Conservation (phyloP, 192 early-diverging fungal species). For the Dissophora globulifera region DNA sequence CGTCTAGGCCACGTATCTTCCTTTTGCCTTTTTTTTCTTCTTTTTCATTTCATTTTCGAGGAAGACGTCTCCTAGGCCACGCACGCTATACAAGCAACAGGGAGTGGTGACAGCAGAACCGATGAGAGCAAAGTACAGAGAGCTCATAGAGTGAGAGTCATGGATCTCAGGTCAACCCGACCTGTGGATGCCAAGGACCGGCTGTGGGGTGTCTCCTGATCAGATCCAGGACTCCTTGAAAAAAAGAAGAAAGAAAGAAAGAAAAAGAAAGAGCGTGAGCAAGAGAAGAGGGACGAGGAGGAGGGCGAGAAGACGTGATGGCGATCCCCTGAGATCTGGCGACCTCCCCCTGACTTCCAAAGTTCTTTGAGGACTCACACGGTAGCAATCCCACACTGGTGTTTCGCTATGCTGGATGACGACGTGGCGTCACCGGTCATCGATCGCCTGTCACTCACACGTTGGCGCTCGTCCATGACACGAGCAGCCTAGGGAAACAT, state of each 20-base stretch:
- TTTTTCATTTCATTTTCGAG: not conserved
- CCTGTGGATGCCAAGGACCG: not conserved
- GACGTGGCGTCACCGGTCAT: too few species aligned
- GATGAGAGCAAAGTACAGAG: not conserved
- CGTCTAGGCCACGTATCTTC: not conserved
- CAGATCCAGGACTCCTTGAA: not conserved
- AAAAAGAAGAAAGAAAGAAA: not conserved
- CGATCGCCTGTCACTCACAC: too few species aligned
- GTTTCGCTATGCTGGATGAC: too few species aligned
- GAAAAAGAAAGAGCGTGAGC: not conserved
- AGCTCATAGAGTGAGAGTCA: not conserved
- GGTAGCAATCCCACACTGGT: too few species aligned
- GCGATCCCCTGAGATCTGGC: not conserved
- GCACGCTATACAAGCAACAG: not conserved
- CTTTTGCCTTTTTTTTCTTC: not conserved
- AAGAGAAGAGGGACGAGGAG: not conserved
- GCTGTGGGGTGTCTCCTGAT: not conserved
- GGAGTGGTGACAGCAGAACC: not conserved
- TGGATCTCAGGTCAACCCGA: conserved; percentile 14
- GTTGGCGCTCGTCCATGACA: too few species aligned
- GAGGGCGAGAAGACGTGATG: not conserved
- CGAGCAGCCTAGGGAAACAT: too few species aligned
- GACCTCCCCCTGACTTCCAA: too few species aligned
- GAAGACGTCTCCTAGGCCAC: not conserved
- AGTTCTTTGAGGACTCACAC: too few species aligned